phyloP scores from a whole-genome alignment of 768 basidiomycete genomes.

The Phylloporus scabripes region DNA sequence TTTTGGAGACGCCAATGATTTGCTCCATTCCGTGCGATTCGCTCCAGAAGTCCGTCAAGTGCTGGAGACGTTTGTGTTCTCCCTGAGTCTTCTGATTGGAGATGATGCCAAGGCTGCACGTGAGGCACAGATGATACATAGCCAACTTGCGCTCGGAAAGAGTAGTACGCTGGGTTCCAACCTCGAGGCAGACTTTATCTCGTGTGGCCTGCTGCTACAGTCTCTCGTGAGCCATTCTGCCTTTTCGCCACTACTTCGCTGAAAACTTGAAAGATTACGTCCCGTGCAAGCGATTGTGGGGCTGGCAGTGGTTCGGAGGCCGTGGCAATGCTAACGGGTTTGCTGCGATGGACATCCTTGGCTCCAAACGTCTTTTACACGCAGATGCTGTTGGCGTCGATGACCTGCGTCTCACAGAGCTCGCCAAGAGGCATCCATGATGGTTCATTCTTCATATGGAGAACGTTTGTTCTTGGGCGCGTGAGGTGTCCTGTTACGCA shows the following conservation, averaged over 20 bases:
- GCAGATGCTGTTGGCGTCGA: constrained; percentile 58
- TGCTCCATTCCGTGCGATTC: constrained; percentile 50
- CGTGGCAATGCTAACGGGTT: constrained; percentile 48
- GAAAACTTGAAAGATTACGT: constrained; percentile 41
- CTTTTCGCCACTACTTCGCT: background rate
- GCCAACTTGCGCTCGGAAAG: constrained; percentile 55
- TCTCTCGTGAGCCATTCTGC: constrained; percentile 44
- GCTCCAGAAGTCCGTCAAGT: constrained; percentile 48
- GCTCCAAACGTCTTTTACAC: constrained; percentile 59
- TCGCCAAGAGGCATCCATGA: constrained; percentile 28
- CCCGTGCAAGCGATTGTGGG: constrained; percentile 57
- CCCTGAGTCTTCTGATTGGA: constrained; percentile 55
- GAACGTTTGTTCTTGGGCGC: constrained; percentile 64
- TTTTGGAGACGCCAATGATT: constrained; percentile 45
- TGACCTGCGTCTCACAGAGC: constrained; percentile 57
- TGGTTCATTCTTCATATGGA: constrained; percentile 49
- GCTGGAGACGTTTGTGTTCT: constrained; percentile 54
- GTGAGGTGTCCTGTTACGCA: constrained; percentile 37
- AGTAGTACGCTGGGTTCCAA: constrained; percentile 50
- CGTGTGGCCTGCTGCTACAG: constrained; percentile 56
- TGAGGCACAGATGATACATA: constrained; percentile 69
- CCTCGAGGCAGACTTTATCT: constrained; percentile 61
- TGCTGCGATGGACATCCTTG: constrained; percentile 61
- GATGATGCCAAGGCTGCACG: constrained; percentile 67
- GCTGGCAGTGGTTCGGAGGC: constrained; percentile 51